Evolutionary conservation across 2,329 filamentous ascomycete species (phyloP).

Genomic region (Alternaria sp.): DNA sequence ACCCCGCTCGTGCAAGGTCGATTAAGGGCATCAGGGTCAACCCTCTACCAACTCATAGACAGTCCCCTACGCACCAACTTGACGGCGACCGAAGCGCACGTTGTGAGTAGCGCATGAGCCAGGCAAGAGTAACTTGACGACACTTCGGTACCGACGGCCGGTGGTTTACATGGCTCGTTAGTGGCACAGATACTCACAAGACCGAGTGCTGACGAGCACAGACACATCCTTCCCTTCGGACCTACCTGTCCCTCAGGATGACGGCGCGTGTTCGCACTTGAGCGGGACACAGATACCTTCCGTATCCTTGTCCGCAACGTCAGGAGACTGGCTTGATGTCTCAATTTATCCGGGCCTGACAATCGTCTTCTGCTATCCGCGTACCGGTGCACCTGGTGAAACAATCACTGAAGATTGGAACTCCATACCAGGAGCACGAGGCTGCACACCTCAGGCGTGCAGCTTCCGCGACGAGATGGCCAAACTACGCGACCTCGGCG

Average conservation of each 20-base stretch:
- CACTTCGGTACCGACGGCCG: not conserved
- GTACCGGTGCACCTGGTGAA: conserved; percentile 49
- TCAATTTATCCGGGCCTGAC: conserved; percentile 46
- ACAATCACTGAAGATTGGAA: conserved; percentile 52
- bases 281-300: conserved; percentile 30
- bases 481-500: conserved; percentile 22
- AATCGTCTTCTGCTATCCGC: conserved; percentile 53
- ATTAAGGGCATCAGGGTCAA: not conserved
- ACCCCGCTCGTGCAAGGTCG: not conserved
- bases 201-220: conserved; percentile 20
- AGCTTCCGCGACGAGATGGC: conserved; percentile 48
- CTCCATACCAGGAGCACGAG: conserved; percentile 52
- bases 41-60: not conserved
- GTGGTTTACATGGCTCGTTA: conserved; percentile 26
- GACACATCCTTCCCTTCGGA: conserved; percentile 40
- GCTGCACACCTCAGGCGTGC: conserved; percentile 54
- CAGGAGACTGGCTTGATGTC: conserved; percentile 34
- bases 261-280: conserved; percentile 51
- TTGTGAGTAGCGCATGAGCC: not conserved
- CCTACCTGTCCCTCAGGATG: conserved; percentile 49
- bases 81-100: not conserved
- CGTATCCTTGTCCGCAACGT: conserved; percentile 43
- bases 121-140: not conserved
- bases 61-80: not conserved
- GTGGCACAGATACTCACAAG: conserved; percentile 9